Conservation (phyloP, 345 rosid genomes). For the Populus tremula region DNA sequence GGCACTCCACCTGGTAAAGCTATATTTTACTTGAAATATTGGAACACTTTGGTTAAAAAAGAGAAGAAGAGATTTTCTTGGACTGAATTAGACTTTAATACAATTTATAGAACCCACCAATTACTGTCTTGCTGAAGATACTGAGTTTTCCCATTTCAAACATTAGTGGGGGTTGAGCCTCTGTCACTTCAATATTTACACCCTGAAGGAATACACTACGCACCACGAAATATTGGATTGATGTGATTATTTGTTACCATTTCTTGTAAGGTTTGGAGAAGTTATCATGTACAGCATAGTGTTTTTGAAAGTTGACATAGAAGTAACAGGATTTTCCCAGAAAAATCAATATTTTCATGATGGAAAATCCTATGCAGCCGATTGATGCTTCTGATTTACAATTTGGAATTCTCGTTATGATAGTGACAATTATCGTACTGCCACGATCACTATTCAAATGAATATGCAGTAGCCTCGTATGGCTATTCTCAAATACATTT, state of each 20-base stretch:
- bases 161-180: constrained; percentile 15
- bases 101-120: not conserved
- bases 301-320: not conserved
- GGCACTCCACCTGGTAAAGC: constrained; percentile 95
- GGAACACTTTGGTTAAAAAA: not conserved
- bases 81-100: not conserved
- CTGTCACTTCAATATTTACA: constrained; percentile 23
- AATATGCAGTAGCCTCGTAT: too few relatives aligned
- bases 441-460: not conserved
- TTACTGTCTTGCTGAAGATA: constrained; percentile 4
- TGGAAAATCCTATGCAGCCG: not conserved
- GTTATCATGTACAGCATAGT: not conserved
- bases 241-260: constrained; percentile 3
- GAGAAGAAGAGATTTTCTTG: not conserved
- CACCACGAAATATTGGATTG: constrained; percentile 16
- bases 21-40: not conserved
- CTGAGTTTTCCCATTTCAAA: constrained; percentile 22
- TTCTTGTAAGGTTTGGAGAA: constrained; percentile 15
- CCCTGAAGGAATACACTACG: constrained; percentile 13
- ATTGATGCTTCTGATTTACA: not conserved
- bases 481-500: too few relatives aligned
- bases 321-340: not conserved
- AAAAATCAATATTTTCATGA: not conserved
- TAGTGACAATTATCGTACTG: not conserved
- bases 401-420: not conserved